Base-by-base conservation (phyloP, 73 alveolate genomes). In the Uronychia binucleata region DNA sequence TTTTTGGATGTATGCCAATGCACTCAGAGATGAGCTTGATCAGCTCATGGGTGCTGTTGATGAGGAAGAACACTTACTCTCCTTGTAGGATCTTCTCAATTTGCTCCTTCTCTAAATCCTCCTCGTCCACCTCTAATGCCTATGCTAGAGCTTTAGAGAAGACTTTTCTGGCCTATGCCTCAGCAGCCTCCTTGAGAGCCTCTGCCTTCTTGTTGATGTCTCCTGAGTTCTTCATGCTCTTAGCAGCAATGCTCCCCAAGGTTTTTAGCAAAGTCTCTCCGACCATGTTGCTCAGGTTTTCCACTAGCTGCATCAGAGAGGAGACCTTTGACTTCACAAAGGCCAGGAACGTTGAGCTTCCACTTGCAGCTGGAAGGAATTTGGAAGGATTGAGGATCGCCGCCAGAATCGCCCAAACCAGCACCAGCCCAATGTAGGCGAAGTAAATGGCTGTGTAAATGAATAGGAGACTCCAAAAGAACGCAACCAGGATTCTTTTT, bases 341-440 rank as follows among this genome's bases (percentile, higher is more conserved):
- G 19, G 8, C 75, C 28, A 81, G 27, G 74, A 81, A 25, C 25
- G 74, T 35, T n/a, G 34, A 28, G 11, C 82, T 26, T 0, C 59
- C 81, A 81, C 34, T n/a, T 1, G 88, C 88, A 11, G 28, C 5
- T 26, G 88, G 88, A 0, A 81, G 28, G 81, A 81, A 81, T 32
- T 81, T 81, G 28, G 29, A n/a, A 25, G 88, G 88, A 59, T 81
- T 81, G 59, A 81, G 75, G 30, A 81, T 32, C 0, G 88, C 77
- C 1, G 82, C 88, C 26, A 81, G 81, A 19, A 81, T 60, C 0
- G 77, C 29, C 81, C 81, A 81, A 13, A 81, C 88, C 25, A 81
- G 33, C 1, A 81, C 28, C n/a, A 81, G 31, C 30, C 77, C 29
- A 0, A 32, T 25, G 75, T 59, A 81, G 14, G 81, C 5, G 0